Percentiles rank a stretch among this genome's conserved stretches.
These are phyloP conservation scores for Fusarium duplospermum DNA, from an alignment of 2,329 filamentous ascomycete species.

Conservation along the genomic window DNA sequence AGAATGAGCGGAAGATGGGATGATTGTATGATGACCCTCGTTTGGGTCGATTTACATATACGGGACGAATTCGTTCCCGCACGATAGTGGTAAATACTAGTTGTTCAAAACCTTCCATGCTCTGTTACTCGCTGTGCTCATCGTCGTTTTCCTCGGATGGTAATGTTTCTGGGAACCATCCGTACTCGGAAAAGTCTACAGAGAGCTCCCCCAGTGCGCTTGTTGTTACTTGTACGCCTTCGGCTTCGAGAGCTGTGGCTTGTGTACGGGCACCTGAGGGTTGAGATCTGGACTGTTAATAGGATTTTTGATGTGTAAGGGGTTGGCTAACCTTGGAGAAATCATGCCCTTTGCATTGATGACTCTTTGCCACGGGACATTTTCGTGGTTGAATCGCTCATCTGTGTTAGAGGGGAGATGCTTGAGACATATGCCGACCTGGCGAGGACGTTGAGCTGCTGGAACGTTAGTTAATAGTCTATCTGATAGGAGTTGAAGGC, in stretches of 20 bases:
- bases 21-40: slow-evolving; percentile 40
- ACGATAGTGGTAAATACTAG: slow-evolving; percentile 47
- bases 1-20: slow-evolving; percentile 45
- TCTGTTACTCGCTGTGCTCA: slow-evolving; percentile 13
- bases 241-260: slow-evolving; percentile 60
- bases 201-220: slow-evolving; percentile 63
- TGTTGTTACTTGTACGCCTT: slow-evolving; percentile 64
- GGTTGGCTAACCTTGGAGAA: slow-evolving; percentile 74
- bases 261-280: slow-evolving; percentile 62
- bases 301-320: not conserved
- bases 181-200: slow-evolving; percentile 63
- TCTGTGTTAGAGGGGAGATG: slow-evolving; percentile 73
- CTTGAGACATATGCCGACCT: slow-evolving; percentile 92
- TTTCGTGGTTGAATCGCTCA: slow-evolving; percentile 74
- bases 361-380: slow-evolving; percentile 94
- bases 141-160: slow-evolving; percentile 56
- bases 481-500: slow-evolving; percentile 40
- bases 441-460: slow-evolving; percentile 77
- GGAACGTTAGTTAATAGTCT: not conserved
- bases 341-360: slow-evolving; percentile 89
- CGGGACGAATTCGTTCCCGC: slow-evolving; percentile 18
- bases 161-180: slow-evolving; percentile 64
- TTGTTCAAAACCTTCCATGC: slow-evolving; percentile 34
- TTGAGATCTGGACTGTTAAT: slow-evolving; percentile 55
- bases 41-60: slow-evolving; percentile 43